Conservation (phyloP, 208 protist genomes). For the Wallacemonas sp. region DNA sequence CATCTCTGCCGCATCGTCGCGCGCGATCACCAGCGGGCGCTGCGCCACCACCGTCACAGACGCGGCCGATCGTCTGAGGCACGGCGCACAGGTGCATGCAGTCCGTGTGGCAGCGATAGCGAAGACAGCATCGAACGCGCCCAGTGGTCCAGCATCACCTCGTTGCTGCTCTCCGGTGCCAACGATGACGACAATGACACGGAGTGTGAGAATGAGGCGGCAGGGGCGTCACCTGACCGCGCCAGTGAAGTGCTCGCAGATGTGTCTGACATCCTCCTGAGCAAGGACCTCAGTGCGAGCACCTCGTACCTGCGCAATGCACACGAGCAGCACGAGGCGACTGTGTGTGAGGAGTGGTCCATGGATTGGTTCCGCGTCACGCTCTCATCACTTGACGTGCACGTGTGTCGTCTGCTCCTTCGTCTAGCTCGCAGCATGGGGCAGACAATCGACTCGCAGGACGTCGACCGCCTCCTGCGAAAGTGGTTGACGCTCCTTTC, state of each 20-base stretch:
- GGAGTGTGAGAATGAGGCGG: not conserved
- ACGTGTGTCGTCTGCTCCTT: slow-evolving; percentile 53
- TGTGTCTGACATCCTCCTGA: slow-evolving; percentile 3
- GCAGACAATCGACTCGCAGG: slow-evolving; percentile 48
- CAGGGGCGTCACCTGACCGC: not conserved
- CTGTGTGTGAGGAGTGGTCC: slow-evolving; percentile 47
- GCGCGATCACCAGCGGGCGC: slow-evolving; percentile 31
- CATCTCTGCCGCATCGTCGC: slow-evolving; percentile 56
- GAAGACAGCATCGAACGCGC: slow-evolving; percentile 9
- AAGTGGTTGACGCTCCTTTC: slow-evolving; percentile 59
- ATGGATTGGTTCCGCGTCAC: slow-evolving; percentile 52
- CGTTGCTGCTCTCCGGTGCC: not conserved
- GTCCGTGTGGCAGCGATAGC: not conserved
- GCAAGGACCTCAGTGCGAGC: not conserved
- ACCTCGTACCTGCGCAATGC: not conserved
- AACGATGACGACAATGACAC: not conserved
- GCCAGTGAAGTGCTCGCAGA: not conserved
- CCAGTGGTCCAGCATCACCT: slow-evolving; percentile 13
- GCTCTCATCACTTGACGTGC: slow-evolving; percentile 54
- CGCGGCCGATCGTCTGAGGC: too few species aligned
- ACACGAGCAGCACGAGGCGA: not conserved
- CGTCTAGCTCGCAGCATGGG: slow-evolving; percentile 44
- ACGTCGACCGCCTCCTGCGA: slow-evolving; percentile 67
- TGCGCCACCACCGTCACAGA: slow-evolving; percentile 15
- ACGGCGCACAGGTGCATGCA: not conserved